Conservation (phyloP, 495 filamentous ascomycete species). For the Aspergillus cristatus region DNA sequence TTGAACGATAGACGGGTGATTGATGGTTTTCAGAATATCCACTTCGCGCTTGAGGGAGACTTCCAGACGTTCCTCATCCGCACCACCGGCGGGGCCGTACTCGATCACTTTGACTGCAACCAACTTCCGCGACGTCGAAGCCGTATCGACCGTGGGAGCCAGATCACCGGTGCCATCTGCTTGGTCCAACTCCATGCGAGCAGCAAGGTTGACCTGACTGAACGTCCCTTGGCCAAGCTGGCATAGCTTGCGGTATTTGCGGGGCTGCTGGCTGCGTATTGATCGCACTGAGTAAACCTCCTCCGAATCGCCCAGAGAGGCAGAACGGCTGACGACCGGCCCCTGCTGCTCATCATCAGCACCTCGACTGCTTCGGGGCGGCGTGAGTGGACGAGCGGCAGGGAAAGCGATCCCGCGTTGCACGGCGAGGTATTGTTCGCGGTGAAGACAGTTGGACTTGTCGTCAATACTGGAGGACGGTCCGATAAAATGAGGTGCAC, state of each 20-base stretch:
- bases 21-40: constrained; percentile 78
- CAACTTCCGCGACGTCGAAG: constrained; percentile 51
- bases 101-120: constrained; percentile 95
- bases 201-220: constrained; percentile 85
- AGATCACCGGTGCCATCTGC: constrained; percentile 14
- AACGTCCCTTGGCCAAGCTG: constrained; percentile 89
- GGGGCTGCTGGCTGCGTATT: constrained; percentile 33
- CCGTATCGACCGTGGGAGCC: constrained; percentile 36
- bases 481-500: constrained; percentile 28
- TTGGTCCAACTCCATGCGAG: constrained; percentile 39
- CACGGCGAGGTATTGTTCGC: constrained; percentile 72
- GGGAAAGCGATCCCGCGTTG: constrained; percentile 59
- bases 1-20: constrained; percentile 83
- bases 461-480: constrained; percentile 31
- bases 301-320: constrained; percentile 13
- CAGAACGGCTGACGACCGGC: constrained; percentile 20
- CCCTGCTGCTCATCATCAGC: constrained; percentile 22
- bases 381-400: constrained; percentile 58
- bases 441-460: constrained; percentile 50
- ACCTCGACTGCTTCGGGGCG: constrained; percentile 52
- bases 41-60: constrained; percentile 89
- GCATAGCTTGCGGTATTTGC: constrained; percentile 64
- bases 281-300: constrained; percentile 39
- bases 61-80: constrained; percentile 80
- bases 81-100: constrained; percentile 85